Evolutionary conservation across 441 rosid species (phyloP).

Genomic region (Manihot esculenta): DNA sequence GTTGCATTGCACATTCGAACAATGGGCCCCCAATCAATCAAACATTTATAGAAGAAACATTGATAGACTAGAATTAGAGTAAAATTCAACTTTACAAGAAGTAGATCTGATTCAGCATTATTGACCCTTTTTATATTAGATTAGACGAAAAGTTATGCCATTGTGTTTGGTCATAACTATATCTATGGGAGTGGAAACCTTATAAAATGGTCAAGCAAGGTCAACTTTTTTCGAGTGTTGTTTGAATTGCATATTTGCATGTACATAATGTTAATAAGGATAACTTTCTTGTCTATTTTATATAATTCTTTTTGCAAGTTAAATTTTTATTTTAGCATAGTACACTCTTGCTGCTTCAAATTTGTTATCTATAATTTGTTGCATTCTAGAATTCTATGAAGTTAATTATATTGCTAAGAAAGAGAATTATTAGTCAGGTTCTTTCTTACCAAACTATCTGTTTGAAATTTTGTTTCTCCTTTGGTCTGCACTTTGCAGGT

Average conservation of each 20-base stretch:
- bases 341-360: neutral
- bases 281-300: neutral
- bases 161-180: neutral
- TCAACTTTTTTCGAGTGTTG: neutral
- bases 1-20: neutral
- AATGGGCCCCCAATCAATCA: neutral
- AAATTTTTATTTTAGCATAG: neutral
- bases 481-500: slow-evolving; percentile 44
- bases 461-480: neutral
- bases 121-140: neutral
- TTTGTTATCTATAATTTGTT: neutral
- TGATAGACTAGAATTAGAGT: neutral
- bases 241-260: neutral
- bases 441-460: neutral
- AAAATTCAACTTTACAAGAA: neutral
- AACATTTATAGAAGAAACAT: slow-evolving; percentile 2
- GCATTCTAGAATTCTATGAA: neutral
- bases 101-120: neutral
- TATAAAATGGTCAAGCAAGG: neutral
- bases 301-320: neutral
- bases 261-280: neutral
- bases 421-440: neutral
- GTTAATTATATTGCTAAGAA: neutral
- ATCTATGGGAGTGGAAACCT: neutral
- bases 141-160: neutral